phyloP scores from a whole-genome alignment of 768 basidiomycete genomes.

The Tulasnella calospora region DNA sequence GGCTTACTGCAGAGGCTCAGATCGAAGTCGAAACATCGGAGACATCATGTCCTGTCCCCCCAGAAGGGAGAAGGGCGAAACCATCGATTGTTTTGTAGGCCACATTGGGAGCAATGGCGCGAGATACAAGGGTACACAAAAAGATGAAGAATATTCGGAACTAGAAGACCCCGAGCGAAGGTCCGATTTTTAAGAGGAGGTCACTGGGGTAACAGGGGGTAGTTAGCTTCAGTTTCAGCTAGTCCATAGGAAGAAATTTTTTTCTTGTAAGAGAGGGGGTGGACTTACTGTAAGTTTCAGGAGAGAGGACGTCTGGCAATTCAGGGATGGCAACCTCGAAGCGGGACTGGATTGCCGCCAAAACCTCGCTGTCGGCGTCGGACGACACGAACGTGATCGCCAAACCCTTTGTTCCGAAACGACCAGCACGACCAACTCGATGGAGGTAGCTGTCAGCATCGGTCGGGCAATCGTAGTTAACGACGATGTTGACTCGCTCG shows the following conservation, averaged over 20 bases:
- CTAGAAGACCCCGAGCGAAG: neutral
- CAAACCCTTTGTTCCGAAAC: constrained; percentile 98
- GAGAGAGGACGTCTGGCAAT: constrained; percentile 88
- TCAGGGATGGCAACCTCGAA: constrained; percentile 98
- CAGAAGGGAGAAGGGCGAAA: neutral
- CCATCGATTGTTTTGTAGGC: neutral
- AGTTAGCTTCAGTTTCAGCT: neutral
- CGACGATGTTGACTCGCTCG: constrained; percentile 97
- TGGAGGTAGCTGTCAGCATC: constrained; percentile 99
- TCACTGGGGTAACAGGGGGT: constrained; percentile 4
- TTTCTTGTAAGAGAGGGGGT: neutral
- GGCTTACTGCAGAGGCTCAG: neutral
- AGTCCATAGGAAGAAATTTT: neutral
- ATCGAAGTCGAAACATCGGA: neutral
- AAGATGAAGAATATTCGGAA: neutral
- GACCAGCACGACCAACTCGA: constrained; percentile 97
- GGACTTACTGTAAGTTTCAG: constrained; percentile 90
- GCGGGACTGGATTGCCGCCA: constrained; percentile 88
- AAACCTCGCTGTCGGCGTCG: constrained; percentile 88
- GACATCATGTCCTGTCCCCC: neutral
- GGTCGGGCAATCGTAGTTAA: constrained; percentile 97
- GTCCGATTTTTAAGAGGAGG: constrained; percentile 22
- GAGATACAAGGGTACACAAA: constrained; percentile 2
- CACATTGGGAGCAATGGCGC: neutral
- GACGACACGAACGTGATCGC: constrained; percentile 95